These are phyloP conservation scores for Taiozyma sp. DNA, from an alignment of 1,139 yeast genomes.

Conservation along the genomic window DNA sequence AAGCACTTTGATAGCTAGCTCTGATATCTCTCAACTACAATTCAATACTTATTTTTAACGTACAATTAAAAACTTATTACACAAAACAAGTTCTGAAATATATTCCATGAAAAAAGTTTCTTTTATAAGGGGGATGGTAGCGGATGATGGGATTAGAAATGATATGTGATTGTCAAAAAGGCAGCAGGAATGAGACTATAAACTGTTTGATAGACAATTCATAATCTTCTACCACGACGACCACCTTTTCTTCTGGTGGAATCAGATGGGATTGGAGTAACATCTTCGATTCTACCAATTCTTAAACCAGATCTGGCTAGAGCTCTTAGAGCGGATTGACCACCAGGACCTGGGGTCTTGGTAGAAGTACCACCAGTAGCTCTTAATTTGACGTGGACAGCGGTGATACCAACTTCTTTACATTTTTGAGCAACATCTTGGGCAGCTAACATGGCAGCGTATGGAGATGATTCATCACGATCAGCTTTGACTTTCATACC, in stretches of 20 bases:
- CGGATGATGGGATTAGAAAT: slow-evolving; percentile 3
- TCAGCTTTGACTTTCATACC: slow-evolving; percentile 99
- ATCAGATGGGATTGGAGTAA: slow-evolving; percentile 99
- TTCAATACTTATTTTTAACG: slow-evolving; percentile 15
- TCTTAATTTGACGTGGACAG: slow-evolving; percentile 99
- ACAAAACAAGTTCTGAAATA: slow-evolving; percentile 18
- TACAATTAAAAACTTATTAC: slow-evolving; percentile 25
- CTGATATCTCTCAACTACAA: not conserved
- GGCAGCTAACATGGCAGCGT: slow-evolving; percentile 99
- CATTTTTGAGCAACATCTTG: slow-evolving; percentile 99
- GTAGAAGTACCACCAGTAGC: slow-evolving; percentile 99
- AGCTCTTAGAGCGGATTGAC: slow-evolving; percentile 99
- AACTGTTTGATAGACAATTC: slow-evolving; percentile 27
- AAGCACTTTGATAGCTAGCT: no score
- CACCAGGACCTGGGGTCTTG: slow-evolving; percentile 99
- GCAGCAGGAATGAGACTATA: not conserved
- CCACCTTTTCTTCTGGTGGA: slow-evolving; percentile 99
- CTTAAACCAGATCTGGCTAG: slow-evolving; percentile 99
- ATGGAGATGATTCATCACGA: slow-evolving; percentile 99
- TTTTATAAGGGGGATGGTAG: slow-evolving; percentile 9
- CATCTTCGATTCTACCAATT: slow-evolving; percentile 99
- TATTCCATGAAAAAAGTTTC: slow-evolving; percentile 11
- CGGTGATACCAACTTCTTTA: slow-evolving; percentile 99
- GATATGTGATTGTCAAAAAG: not conserved
- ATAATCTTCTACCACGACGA: slow-evolving; percentile 99